Percentiles rank a stretch among this genome's conserved stretches.
phyloP scores from a whole-genome alignment of 352 stramenopile species.

The Phytopythium vexans region DNA sequence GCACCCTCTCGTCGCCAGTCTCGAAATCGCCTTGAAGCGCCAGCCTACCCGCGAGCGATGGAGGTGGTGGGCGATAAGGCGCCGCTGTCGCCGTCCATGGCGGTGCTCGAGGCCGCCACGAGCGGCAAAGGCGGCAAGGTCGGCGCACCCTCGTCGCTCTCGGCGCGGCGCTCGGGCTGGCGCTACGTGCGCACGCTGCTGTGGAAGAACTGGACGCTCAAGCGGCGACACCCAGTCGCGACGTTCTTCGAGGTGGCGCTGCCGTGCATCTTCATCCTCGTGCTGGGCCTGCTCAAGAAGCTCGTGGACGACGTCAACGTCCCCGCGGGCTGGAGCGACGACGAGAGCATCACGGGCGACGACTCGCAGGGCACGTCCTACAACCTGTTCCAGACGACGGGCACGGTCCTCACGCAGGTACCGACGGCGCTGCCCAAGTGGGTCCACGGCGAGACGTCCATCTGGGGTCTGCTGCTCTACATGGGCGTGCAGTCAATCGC shows the following conservation, averaged over 20 bases:
- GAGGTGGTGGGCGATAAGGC: too few relatives aligned
- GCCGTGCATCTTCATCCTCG: constrained; percentile 55
- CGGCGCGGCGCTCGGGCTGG: constrained; percentile 25
- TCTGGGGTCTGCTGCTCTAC: constrained; percentile 50
- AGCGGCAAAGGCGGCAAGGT: too few relatives aligned
- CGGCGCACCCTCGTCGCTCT: too few relatives aligned
- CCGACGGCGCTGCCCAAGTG: constrained; percentile 38
- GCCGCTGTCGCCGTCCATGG: too few relatives aligned
- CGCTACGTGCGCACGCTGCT: constrained; percentile 36
- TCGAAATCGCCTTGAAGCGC: too few relatives aligned
- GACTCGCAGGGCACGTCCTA: constrained; percentile 33
- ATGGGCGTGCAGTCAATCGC: constrained; percentile 41
- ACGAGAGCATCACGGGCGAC: constrained; percentile 13
- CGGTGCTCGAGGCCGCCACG: too few relatives aligned
- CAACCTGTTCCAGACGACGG: constrained; percentile 46
- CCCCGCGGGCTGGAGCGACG: too few relatives aligned
- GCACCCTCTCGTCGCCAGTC: too few relatives aligned
- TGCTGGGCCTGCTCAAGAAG: constrained; percentile 54
- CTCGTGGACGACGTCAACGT: constrained; percentile 38
- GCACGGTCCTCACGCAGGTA: constrained; percentile 24
- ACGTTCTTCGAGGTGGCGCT: constrained; percentile 53
- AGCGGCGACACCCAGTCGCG: constrained; percentile 48
- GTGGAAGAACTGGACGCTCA: constrained; percentile 71
- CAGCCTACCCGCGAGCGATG: too few relatives aligned
- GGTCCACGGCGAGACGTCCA: constrained; percentile 43